Evolutionary conservation across 2,329 filamentous ascomycete genomes (phyloP), one percentile per base, ranked within the genome.

Genomic region (Lanzia echinophila): DNA sequence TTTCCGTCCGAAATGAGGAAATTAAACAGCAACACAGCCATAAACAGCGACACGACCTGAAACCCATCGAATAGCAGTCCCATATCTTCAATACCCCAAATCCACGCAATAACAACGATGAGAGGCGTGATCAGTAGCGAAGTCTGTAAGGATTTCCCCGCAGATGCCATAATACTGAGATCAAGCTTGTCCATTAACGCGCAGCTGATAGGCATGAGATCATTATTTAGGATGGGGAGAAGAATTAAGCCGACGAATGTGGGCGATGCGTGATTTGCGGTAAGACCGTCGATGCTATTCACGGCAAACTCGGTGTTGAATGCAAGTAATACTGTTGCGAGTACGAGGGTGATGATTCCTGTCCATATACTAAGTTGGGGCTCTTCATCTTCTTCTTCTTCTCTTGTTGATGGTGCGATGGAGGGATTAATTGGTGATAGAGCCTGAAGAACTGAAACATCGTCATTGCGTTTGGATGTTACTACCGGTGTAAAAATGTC

Each of bases 141-240:
- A 63, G 91, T 91, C 70, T 91, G 87, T 67, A 91, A 83, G 68
- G 84, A 88, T 54, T 84, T 89, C 39, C 87, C 88, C 63, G 91
- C 87, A 22, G 88, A 87, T 47, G 91, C 87, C 38, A 86, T 85
- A 74, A 91, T 87, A 31, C 87, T 83, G 49, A 85, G 70, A 64
- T 84, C 80, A 81, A 86, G 85, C 73, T 86, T 91, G 71, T 90
- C 81, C 69, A 88, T 81, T 57, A 83, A 75, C 0, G 87, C 87
- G n/a, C 88, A 87, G 1, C 87, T 90, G 39, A 90, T 87, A 64
- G 90, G 87, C 69, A 90, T 86, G 2, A 86, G 86, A 1, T 86
- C 86, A 63, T 90, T 90, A 33, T 87, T 87, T 22, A 90, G 86
- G 60, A 90, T 90, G 2, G 86, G 86, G 44, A 90, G 86, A 24